phyloP scores from a whole-genome alignment of 495 filamentous ascomycete species.

The Ramalina peruviana region DNA sequence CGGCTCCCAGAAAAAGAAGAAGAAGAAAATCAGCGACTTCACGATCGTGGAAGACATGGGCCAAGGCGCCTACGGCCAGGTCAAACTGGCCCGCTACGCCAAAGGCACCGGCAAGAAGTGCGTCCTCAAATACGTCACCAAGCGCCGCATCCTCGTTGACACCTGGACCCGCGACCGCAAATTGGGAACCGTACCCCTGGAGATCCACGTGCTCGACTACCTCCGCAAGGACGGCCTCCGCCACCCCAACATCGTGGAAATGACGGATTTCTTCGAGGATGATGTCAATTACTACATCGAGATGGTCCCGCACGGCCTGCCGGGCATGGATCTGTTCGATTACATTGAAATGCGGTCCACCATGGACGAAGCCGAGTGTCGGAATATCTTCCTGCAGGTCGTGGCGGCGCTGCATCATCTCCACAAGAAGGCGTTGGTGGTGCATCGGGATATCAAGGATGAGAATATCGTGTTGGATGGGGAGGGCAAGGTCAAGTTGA shows the following conservation, averaged over 20 bases:
- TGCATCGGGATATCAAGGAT: conserved; percentile 97
- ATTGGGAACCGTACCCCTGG: conserved; percentile 90
- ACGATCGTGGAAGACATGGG: conserved; percentile 96
- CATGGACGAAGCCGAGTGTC: conserved; percentile 89
- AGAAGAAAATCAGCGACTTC: conserved; percentile 83
- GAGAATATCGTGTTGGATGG: conserved; percentile 95
- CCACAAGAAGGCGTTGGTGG: conserved; percentile 80
- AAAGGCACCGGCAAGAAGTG: conserved; percentile 62
- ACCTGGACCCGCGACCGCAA: conserved; percentile 94
- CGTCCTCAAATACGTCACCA: conserved; percentile 96
- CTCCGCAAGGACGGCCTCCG: conserved; percentile 72
- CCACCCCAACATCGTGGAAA: conserved; percentile 96
- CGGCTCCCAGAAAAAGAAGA: conserved; percentile 30
- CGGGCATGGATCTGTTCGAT: conserved; percentile 98
- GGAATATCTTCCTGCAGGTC: conserved; percentile 91
- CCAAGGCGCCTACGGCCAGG: conserved; percentile 93
- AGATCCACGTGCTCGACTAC: conserved; percentile 96
- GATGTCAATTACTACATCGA: conserved; percentile 98
- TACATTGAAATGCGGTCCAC: conserved; percentile 94
- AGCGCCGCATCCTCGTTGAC: conserved; percentile 90
- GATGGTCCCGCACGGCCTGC: conserved; percentile 90
- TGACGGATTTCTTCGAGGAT: conserved; percentile 98
- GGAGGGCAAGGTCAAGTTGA: conserved; percentile 89
- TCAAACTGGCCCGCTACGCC: conserved; percentile 89
- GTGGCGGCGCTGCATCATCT: conserved; percentile 79